Percentiles rank a stretch among this genome's conserved stretches.
These are phyloP conservation scores for Sporothrix globosa DNA, from an alignment of 2,329 filamentous ascomycete genomes.

Conservation along the genomic window DNA sequence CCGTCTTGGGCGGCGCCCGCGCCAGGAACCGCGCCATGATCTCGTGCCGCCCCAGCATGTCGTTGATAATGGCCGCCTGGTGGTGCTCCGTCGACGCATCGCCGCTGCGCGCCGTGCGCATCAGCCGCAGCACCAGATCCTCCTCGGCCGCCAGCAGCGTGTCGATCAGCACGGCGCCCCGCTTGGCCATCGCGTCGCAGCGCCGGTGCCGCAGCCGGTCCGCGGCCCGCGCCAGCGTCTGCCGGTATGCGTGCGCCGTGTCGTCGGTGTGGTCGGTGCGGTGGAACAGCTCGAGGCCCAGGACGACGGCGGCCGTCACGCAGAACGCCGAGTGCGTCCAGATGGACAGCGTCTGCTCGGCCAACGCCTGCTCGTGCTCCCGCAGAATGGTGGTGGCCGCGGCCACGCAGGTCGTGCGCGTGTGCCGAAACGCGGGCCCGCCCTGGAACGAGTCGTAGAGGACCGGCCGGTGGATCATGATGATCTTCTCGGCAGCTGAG, in stretches of 20 bases:
- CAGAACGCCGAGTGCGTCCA: conserved; percentile 40
- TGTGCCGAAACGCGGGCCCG: conserved; percentile 38
- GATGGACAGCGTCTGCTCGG: conserved; percentile 34
- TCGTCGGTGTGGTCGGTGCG: conserved; percentile 34
- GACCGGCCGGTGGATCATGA: conserved; percentile 46
- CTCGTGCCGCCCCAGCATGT: conserved; percentile 35
- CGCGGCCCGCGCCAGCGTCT: conserved; percentile 32
- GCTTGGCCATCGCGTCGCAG: conserved; percentile 35
- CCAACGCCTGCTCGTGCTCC: conserved; percentile 35
- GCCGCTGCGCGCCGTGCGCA: conserved; percentile 30
- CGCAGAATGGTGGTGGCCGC: conserved; percentile 44
- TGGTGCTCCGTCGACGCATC: conserved; percentile 10
- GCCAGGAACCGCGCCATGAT: conserved; percentile 34
- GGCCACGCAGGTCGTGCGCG: conserved; percentile 43
- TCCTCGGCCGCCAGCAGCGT: conserved; percentile 36
- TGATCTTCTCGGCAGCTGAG: conserved; percentile 46
- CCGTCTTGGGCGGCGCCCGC: conserved; percentile 18
- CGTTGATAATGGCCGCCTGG: conserved; percentile 34
- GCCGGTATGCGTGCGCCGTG: conserved; percentile 33
- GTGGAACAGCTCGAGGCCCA: conserved; percentile 38
- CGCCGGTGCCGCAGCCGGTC: conserved; percentile 33
- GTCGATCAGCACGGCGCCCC: conserved; percentile 36
- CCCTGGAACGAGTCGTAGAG: conserved; percentile 42
- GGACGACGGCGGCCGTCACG: conserved; percentile 36
- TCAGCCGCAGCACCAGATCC: conserved; percentile 35